Evolutionary conservation across 2,329 filamentous ascomycete species (phyloP), one percentile per base, ranked within the genome.

Genomic region (Alternaria dauci): DNA sequence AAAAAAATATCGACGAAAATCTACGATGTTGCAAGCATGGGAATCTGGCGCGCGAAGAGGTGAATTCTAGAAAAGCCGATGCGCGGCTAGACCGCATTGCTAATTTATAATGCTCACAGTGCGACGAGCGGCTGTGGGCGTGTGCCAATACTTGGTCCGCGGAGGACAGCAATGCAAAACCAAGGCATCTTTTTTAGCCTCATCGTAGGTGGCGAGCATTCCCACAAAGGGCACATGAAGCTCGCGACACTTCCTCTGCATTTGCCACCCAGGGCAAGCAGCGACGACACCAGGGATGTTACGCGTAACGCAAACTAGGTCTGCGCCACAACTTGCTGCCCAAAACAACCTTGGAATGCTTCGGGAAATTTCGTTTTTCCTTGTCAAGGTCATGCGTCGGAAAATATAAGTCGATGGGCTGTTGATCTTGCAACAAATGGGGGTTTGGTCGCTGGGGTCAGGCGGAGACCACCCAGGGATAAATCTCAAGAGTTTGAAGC

Each of bases 11-110:
- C 25, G 34, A 52, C 23, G 44, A 25, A 56, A 56, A 38, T 52
- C 41, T 53, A 56, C 52, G 47, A 57, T 56, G 46, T 30, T 41
- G 41, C 30, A 46, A 55, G 55, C 52, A 60, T 60, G 58, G 52
- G 58, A 60, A 57, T 60, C 25, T 57, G 58, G 25, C 52, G 52
- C 46, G 47, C 34, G 51, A 23, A 34, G 28, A 53, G 47, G 58
- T 52, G 58, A 30, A 25, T 46, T 60, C 50, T 57, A 12, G 34
- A 46, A 60, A 41, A 51, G 42, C 11, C 53, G 58, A 57, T 57
- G 53, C 41, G 53, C 57, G 58, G 47, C 58, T 60, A 60, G 58
- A 60, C 52, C 58, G 58, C 58, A 57, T 60, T 60, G 41, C 46
- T 52, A 57, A 60, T 60, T 60, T 60, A 60, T 47, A 60, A 46